Evolutionary conservation across 2,329 filamentous ascomycete species (phyloP), one percentile per base, ranked within the genome.

Genomic region (Coleophoma crateriformis): DNA sequence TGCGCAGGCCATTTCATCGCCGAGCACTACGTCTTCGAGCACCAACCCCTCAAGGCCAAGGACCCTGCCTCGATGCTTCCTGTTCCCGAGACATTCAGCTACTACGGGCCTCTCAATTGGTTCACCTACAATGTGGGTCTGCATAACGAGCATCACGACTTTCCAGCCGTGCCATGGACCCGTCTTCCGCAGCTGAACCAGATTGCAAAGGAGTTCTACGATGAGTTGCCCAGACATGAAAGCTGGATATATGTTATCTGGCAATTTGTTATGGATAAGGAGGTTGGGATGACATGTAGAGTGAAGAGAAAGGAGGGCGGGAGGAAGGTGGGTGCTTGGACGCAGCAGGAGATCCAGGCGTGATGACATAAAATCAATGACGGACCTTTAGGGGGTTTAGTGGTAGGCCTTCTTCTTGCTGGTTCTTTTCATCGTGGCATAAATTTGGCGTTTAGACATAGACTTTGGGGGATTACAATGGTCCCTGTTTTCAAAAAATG

Each of bases 71-170:
- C 84, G 59, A 57, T 60, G 11, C 54, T 56, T 0, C 77, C 84
- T 14, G 78, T 95, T 4, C 91, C 94, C 2, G 94, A 99, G 76
- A 99, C 94, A 1, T 99, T 90, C 73, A 92, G 87, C 44, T 99
- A 99, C 78, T 99, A 99, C 67, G 94, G 94, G 0, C 82, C 87
- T 1, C 79, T 97, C 57, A 99, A 99, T 72, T 71, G 90, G 61
- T 71, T 99, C 45, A 96, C 91, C 1, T 99, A 97, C 77, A 99
- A 99, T 61, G 94, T 99, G 42, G 94, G 94, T 47, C 74, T 96
- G 63, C 94, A 99, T 75, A 99, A 99, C 67, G 94, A 99, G 75
- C 94, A 99, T 71, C 94, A 99, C 68, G 94, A 99, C 69, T 99
- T 99, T 72, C 94, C 94, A 11, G 94, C 94, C 44, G 82, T 99